Percentiles rank a stretch among this genome's conserved stretches.
These are phyloP conservation scores for Thraustochytrium striatum DNA, from an alignment of 352 stramenopile species.

Conservation along the genomic window DNA sequence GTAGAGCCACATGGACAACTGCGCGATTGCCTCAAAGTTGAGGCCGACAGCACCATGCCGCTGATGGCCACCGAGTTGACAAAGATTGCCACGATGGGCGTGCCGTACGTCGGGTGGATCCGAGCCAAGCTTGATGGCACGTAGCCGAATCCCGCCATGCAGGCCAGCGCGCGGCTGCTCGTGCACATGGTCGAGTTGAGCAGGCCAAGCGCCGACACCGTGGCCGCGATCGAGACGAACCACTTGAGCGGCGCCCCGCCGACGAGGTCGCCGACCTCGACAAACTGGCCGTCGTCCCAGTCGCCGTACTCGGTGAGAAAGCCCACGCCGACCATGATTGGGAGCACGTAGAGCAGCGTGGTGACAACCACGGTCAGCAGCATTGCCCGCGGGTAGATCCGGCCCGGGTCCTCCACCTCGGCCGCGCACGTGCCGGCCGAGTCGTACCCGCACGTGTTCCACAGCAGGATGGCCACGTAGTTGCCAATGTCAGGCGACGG, in stretches of 20 bases:
- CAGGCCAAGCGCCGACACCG: constrained; percentile 82
- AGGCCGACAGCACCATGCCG: constrained; percentile 14
- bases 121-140: constrained; percentile 2
- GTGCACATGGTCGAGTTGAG: constrained; percentile 89
- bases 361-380: constrained; percentile 73
- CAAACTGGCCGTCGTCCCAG: constrained; percentile 86
- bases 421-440: constrained; percentile 79
- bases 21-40: constrained; percentile 38
- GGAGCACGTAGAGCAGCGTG: constrained; percentile 77
- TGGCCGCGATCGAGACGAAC: constrained; percentile 80
- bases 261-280: constrained; percentile 75
- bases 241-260: constrained; percentile 72
- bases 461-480: constrained; percentile 77
- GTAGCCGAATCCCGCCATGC: constrained; percentile 41
- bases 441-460: constrained; percentile 93
- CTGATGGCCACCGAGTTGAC: constrained; percentile 25
- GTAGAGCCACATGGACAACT: constrained; percentile 46
- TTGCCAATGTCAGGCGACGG: constrained; percentile 56
- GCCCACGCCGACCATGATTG: constrained; percentile 78
- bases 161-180: constrained; percentile 4
- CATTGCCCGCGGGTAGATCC: constrained; percentile 79
- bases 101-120: constrained; percentile 38
- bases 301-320: constrained; percentile 69
- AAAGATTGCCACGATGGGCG: constrained; percentile 15
- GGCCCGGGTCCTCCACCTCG: constrained; percentile 76